phyloP scores from a whole-genome alignment of 768 basidiomycete species.

The Psilocybe sp. region DNA sequence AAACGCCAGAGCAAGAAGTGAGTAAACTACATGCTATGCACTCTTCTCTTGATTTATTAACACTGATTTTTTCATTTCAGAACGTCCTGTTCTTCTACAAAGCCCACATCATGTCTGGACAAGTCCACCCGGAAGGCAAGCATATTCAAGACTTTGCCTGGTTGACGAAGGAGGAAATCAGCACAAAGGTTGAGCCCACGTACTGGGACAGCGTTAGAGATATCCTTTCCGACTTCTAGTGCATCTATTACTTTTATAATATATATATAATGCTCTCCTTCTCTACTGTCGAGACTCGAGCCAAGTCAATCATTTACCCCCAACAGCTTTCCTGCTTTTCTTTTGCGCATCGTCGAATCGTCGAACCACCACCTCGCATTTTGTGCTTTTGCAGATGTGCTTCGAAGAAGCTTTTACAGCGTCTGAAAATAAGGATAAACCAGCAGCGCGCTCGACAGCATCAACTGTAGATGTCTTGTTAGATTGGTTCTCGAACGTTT shows the following conservation, averaged over 20 bases:
- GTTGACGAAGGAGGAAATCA: conserved; percentile 91
- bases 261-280: conserved; percentile 9
- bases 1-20: conserved; percentile 25
- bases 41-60: not conserved
- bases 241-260: conserved; percentile 13
- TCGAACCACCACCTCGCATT: conserved; percentile 85
- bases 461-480: conserved; percentile 57
- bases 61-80: conserved; percentile 33
- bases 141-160: conserved; percentile 79
- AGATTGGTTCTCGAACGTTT: not conserved
- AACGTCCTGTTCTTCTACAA: conserved; percentile 87
- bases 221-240: conserved; percentile 59
- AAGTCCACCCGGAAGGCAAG: conserved; percentile 58
- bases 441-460: conserved; percentile 86
- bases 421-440: conserved; percentile 84
- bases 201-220: conserved; percentile 82
- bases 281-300: conserved; percentile 4
- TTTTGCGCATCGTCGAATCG: conserved; percentile 91
- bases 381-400: conserved; percentile 85
- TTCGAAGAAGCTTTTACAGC: conserved; percentile 70
- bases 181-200: conserved; percentile 56
- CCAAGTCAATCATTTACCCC: conserved; percentile 39
- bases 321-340: conserved; percentile 51
- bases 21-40: conserved; percentile 27
- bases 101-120: conserved; percentile 88